phyloP scores from a whole-genome alignment of 257 asterid species.

The Striga asiatica region DNA sequence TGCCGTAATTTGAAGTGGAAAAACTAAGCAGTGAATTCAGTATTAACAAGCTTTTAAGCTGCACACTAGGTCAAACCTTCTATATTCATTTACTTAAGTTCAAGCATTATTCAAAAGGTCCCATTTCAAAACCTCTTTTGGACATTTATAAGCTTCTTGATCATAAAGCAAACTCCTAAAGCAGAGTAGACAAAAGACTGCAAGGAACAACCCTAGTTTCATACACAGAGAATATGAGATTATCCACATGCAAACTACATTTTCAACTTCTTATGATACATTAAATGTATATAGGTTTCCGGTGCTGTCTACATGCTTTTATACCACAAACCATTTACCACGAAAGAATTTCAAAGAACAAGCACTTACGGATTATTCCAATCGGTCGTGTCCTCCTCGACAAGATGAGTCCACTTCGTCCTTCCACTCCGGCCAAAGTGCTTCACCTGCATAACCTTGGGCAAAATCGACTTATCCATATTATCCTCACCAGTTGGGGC shows the following conservation, averaged over 20 bases:
- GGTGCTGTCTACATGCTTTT: too few relatives aligned
- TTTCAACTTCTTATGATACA: too few relatives aligned
- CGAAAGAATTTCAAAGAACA: constrained; percentile 8
- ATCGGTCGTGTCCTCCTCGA: constrained; percentile 91
- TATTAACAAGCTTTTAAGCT: not conserved
- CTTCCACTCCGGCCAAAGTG: constrained; percentile 97
- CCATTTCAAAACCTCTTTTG: not conserved
- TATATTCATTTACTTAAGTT: not conserved
- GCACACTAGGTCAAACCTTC: not conserved
- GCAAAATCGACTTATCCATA: constrained; percentile 77
- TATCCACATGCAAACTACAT: too few relatives aligned
- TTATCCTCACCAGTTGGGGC: constrained; percentile 92
- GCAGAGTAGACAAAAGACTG: not conserved
- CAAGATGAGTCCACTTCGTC: constrained; percentile 96
- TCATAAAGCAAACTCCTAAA: not conserved
- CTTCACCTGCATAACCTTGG: constrained; percentile 95
- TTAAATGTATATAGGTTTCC: too few relatives aligned
- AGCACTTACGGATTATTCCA: constrained; percentile 85
- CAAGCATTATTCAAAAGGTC: not conserved
- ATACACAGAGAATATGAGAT: too few relatives aligned
- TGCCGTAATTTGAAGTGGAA: too few relatives aligned
- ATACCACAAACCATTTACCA: too few relatives aligned
- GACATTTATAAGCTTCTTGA: not conserved
- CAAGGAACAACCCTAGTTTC: not conserved
- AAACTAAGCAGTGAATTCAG: not conserved